These are phyloP conservation scores for Acanthochlamys bracteata DNA, from an alignment of 106 monocot species.

Conservation along the genomic window DNA sequence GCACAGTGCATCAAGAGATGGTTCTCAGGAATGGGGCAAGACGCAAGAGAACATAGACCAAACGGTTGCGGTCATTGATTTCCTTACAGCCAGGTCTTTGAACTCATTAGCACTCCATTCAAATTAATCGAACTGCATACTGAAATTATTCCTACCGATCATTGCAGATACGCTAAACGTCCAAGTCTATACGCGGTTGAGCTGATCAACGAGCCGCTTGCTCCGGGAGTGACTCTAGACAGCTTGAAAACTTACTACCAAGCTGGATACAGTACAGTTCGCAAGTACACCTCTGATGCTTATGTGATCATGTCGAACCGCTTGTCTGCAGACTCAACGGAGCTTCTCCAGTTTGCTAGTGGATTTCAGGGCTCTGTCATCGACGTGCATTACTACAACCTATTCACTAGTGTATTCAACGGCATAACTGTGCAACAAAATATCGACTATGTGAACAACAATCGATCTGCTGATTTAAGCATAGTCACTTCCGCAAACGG, in stretches of 20 bases:
- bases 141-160: no score
- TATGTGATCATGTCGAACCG: conserved; percentile 81
- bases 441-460: conserved; percentile 51
- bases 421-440: conserved; percentile 45
- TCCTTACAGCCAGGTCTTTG: conserved; percentile 48
- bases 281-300: conserved; percentile 40
- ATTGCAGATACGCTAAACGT: conserved; percentile 36
- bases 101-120: not conserved
- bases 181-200: conserved; percentile 44
- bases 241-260: conserved; percentile 51
- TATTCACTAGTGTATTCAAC: conserved; percentile 28
- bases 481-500: conserved; percentile 30
- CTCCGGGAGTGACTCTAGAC: conserved; percentile 35
- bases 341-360: conserved; percentile 56
- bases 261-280: conserved; percentile 46
- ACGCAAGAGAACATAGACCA: conserved; percentile 35
- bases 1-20: conserved; percentile 71
- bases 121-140: not conserved
- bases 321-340: conserved; percentile 11
- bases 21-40: conserved; percentile 51
- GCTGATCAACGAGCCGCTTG: conserved; percentile 68
- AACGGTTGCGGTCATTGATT: conserved; percentile 53
- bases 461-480: conserved; percentile 29
- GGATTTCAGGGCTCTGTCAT: conserved; percentile 41
- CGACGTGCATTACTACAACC: conserved; percentile 83